A percentile compares a stretch with the other conserved stretches of the same genome.
These are phyloP conservation scores for Sugiyamaella smithiae DNA, from an alignment of 805 yeast species.

Conservation along the genomic window DNA sequence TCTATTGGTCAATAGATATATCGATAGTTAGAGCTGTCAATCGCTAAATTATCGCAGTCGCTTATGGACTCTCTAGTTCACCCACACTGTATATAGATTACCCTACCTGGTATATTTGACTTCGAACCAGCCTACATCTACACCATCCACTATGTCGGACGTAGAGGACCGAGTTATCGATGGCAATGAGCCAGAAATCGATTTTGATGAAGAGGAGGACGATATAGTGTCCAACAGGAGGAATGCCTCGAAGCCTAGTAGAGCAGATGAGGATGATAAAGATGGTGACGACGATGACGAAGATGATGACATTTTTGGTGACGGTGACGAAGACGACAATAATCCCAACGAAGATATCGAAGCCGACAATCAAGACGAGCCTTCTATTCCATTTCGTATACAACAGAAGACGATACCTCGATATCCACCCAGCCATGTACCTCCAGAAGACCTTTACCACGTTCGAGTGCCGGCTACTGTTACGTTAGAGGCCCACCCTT, in stretches of 20 bases:
- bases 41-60: too few relatives aligned
- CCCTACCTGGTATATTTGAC: neutral
- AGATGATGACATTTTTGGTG: slow-evolving; percentile 18
- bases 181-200: slow-evolving; percentile 14
- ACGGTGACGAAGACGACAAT: slow-evolving; percentile 16
- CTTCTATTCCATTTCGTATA: slow-evolving; percentile 5
- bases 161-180: slow-evolving; percentile 26
- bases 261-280: slow-evolving; percentile 4
- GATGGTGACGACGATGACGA: slow-evolving; percentile 16
- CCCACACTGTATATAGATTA: too few relatives aligned
- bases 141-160: slow-evolving; percentile 13
- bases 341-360: slow-evolving; percentile 4
- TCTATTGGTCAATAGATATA: too few relatives aligned
- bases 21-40: too few relatives aligned
- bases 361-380: slow-evolving; percentile 16
- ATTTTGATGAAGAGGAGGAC: slow-evolving; percentile 2
- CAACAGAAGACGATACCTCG: slow-evolving; percentile 34
- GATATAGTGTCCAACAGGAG: neutral
- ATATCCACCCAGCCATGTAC: slow-evolving; percentile 30
- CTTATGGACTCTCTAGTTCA: too few relatives aligned
- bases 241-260: neutral
- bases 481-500: slow-evolving; percentile 79
- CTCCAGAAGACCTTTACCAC: slow-evolving; percentile 36
- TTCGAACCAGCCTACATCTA: too few relatives aligned
- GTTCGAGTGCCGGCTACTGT: slow-evolving; percentile 81